Evolutionary conservation across 2,329 filamentous ascomycete genomes (phyloP).

Genomic region (Calonectria hongkongensis): DNA sequence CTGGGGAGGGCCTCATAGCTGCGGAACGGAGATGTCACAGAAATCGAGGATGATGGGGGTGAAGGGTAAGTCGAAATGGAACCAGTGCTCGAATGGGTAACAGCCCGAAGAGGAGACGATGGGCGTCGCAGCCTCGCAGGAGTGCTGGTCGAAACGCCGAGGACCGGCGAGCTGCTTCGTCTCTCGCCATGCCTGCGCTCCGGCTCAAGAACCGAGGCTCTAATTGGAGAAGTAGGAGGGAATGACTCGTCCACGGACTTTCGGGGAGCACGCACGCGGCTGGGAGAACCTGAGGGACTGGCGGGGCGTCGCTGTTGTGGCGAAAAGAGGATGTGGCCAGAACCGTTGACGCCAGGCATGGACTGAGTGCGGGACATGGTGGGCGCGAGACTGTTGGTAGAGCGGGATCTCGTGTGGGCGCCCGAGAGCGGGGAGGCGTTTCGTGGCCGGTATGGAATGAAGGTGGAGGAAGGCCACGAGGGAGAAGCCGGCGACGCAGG

Average conservation of each 20-base stretch:
- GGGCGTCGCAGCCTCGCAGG: conserved; percentile 68
- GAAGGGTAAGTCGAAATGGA: conserved; percentile 60
- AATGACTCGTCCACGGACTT: conserved; percentile 78
- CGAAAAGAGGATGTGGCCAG: conserved; percentile 74
- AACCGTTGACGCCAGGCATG: conserved; percentile 77
- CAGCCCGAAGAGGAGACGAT: conserved; percentile 73
- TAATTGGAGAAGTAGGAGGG: conserved; percentile 72
- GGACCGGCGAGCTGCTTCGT: conserved; percentile 70
- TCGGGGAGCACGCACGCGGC: conserved; percentile 70
- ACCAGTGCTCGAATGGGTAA: conserved; percentile 63
- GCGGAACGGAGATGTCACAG: conserved; percentile 71
- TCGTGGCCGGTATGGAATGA: conserved; percentile 76
- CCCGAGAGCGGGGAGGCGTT: conserved; percentile 77
- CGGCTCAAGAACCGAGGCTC: conserved; percentile 72
- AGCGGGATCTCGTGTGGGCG: conserved; percentile 75
- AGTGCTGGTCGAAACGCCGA: conserved; percentile 59
- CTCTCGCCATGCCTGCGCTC: conserved; percentile 69
- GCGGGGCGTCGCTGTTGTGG: conserved; percentile 71
- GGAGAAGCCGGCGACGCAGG: conserved; percentile 71
- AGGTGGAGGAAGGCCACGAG: conserved; percentile 66
- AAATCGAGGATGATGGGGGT: conserved; percentile 68
- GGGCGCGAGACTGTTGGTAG: conserved; percentile 72
- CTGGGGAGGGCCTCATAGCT: conserved; percentile 68
- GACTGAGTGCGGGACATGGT: conserved; percentile 79
- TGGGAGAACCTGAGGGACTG: conserved; percentile 74